Evolutionary conservation across 306 rosid genomes (phyloP).

Genomic region (Morella rubra): DNA sequence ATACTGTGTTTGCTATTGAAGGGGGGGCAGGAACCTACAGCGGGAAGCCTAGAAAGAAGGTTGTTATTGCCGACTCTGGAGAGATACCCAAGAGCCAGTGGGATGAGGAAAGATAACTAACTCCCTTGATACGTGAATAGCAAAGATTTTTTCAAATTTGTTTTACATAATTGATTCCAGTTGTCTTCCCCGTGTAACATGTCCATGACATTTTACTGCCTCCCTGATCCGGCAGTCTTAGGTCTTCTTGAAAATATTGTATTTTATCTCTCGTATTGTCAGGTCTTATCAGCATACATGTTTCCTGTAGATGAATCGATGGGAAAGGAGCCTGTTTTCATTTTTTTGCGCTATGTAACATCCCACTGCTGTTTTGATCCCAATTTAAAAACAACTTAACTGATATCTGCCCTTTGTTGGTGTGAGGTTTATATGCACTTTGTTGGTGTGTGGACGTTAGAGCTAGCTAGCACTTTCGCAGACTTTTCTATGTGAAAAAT

Average conservation of each 20-base stretch:
- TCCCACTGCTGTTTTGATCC: neutral
- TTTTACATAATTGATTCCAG: slow-evolving; percentile 12
- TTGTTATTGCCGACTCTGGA: slow-evolving; percentile 65
- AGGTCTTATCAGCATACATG: slow-evolving; percentile 11
- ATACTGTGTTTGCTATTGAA: slow-evolving; percentile 68
- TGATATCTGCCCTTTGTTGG: too few species aligned
- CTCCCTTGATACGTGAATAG: neutral
- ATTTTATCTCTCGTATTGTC: slow-evolving; percentile 16
- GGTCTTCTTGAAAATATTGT: slow-evolving; percentile 22
- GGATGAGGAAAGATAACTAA: slow-evolving; percentile 55
- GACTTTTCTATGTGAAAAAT: too few species aligned
- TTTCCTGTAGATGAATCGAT: slow-evolving; percentile 25
- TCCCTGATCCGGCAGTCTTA: slow-evolving; percentile 15
- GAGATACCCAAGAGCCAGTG: slow-evolving; percentile 67
- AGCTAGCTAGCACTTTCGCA: too few species aligned
- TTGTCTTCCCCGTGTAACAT: slow-evolving; percentile 24
- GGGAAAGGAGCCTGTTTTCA: neutral
- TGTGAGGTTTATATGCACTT: too few species aligned
- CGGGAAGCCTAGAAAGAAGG: slow-evolving; percentile 82
- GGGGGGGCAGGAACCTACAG: slow-evolving; percentile 86
- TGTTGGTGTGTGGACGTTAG: too few species aligned
- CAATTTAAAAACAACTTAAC: neutral
- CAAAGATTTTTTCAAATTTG: slow-evolving; percentile 19
- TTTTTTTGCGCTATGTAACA: neutral
- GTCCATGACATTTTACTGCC: slow-evolving; percentile 10